Evolutionary conservation across 805 yeast genomes (phyloP).

Genomic region (Saccharomycodes ludwigii): DNA sequence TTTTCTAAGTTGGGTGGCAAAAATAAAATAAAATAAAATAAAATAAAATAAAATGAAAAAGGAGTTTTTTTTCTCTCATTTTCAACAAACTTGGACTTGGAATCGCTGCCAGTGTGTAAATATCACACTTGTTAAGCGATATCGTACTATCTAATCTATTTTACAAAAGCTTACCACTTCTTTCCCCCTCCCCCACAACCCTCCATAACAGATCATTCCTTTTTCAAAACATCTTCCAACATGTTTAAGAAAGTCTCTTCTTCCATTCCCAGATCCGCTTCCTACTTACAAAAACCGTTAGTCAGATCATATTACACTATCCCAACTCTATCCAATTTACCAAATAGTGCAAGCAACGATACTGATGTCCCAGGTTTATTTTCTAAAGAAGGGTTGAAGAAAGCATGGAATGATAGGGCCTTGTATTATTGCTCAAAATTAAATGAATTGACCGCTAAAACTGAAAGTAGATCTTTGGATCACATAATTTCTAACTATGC

Average conservation of each 20-base stretch:
- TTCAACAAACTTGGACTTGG: too few relatives aligned
- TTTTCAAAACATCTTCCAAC: too few relatives aligned
- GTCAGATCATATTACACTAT: too few relatives aligned
- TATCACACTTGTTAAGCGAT: too few relatives aligned
- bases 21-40: background rate
- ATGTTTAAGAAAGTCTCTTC: too few relatives aligned
- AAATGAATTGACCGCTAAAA: slow-evolving; percentile 22
- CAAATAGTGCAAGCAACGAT: slow-evolving; percentile 9
- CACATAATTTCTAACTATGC: slow-evolving; percentile 19
- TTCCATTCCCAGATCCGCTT: too few relatives aligned
- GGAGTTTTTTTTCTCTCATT: background rate
- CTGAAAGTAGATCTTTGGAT: slow-evolving; percentile 16
- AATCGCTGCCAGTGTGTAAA: too few relatives aligned
- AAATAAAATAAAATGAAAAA: background rate
- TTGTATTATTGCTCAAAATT: slow-evolving; percentile 27
- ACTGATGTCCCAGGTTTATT: slow-evolving; percentile 38
- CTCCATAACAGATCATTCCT: too few relatives aligned
- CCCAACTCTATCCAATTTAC: background rate
- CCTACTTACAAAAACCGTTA: too few relatives aligned
- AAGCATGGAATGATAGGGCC: slow-evolving; percentile 38
- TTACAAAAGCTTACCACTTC: too few relatives aligned
- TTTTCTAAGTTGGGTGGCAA: background rate
- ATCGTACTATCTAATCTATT: too few relatives aligned
- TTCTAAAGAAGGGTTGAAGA: slow-evolving; percentile 33
- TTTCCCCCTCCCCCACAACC: too few relatives aligned